Evolutionary conservation across 1,284 basidiomycete species (phyloP), one percentile per base, ranked within the genome.

Genomic region (Apiotrichum brassicae): DNA sequence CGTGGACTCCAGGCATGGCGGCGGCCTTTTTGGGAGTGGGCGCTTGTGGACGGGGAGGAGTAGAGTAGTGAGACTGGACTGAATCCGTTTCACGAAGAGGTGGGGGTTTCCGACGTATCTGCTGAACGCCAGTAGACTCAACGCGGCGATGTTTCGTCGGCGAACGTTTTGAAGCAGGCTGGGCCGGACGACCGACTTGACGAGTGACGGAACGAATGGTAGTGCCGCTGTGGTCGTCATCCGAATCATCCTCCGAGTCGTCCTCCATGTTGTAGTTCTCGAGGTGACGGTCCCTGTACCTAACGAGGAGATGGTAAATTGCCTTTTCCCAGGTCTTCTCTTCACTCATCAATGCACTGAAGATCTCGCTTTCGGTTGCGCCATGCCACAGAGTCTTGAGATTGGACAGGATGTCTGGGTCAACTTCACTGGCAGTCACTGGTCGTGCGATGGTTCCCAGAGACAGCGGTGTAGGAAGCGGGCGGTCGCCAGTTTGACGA

Each of bases 261-360:
- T 65, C 65, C 38, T 84, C 81, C 71, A 74, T 73, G 61, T 77
- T 77, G 66, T 81, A 81, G 71, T 83, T 79, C 64, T 85, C 82
- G 36, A 87, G 70, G 54, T 81, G 81, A 57, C 79, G 79, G 46
- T 77, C 77, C 35, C 89, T 81, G 72, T 93, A 94, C 58, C 83
- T 82, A 49, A 84, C 76, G 12, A 97, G 77, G 12, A 94, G 76
- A 64, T 87, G 84, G 71, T 95, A 97, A 43, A 94, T 86, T 0
- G 86, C 86, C 72, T 95, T 95, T 70, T 94, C 88, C 87, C 88
- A 91, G 20, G 86, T 91, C 53, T 82, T 81, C 71, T 77, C 75
- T 51, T 65, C 62, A 53, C 71, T 75, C 56, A 79, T 76, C 43
- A 97, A 76, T 45, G 81, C 83, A 41, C 79, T 76, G 47, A 83